These are phyloP conservation scores for Rosa lucieae DNA, from an alignment of 306 rosid species.

Conservation along the genomic window DNA sequence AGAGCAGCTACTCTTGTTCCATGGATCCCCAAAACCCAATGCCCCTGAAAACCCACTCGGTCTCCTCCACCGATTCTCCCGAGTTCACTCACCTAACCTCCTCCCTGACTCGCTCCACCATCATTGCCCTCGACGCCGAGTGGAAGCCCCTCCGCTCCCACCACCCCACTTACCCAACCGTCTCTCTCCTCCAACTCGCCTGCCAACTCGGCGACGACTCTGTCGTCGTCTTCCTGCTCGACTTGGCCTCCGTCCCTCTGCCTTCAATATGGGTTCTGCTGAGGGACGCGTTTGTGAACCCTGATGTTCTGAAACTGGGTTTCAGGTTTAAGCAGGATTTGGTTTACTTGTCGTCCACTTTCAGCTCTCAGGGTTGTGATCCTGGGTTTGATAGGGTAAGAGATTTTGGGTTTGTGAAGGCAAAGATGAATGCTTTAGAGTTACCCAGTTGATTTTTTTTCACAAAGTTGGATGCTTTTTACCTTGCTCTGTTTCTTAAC, in stretches of 20 bases:
- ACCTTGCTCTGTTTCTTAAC: not conserved
- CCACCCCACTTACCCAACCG: conserved; percentile 53
- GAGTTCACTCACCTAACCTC: conserved; percentile 57
- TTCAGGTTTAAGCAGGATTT: conserved; percentile 91
- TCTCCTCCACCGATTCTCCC: conserved; percentile 57
- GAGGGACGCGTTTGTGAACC: conserved; percentile 52
- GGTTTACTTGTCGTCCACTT: conserved; percentile 67
- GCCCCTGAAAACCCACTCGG: conserved; percentile 45
- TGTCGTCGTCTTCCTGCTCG: conserved; percentile 61
- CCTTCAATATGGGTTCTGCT: conserved; percentile 59
- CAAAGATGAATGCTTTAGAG: not conserved
- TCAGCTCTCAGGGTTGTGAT: conserved; percentile 58
- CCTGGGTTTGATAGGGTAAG: conserved; percentile 69
- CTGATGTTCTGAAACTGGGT: conserved; percentile 72
- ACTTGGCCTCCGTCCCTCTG: conserved; percentile 55
- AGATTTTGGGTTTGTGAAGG: not conserved
- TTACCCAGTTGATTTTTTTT: not conserved
- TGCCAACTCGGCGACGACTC: conserved; percentile 48
- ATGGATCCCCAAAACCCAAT: conserved; percentile 45
- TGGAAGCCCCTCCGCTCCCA: conserved; percentile 74
- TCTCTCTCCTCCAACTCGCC: conserved; percentile 79
- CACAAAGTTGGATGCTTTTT: not conserved
- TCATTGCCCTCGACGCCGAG: conserved; percentile 84
- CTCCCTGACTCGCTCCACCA: conserved; percentile 50
- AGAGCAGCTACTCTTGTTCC: not conserved